phyloP scores from a whole-genome alignment of 2,329 filamentous ascomycete genomes.

The Cladosporium sp. region DNA sequence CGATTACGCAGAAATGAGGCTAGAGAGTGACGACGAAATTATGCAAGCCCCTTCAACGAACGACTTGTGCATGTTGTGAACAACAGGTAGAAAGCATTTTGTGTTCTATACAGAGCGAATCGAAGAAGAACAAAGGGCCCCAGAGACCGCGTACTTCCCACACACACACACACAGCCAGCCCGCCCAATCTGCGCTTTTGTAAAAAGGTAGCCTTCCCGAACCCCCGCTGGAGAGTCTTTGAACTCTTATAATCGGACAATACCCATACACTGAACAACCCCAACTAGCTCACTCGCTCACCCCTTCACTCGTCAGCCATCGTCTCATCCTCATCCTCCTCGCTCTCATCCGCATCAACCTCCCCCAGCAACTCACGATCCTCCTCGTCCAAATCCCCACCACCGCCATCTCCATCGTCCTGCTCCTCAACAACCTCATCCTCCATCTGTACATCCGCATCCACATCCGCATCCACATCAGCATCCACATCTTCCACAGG shows the following conservation, averaged over 20 bases:
- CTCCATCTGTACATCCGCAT: constrained; percentile 15
- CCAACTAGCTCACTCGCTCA: background rate
- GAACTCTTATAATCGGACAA: background rate
- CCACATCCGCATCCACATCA: background rate
- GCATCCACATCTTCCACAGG: constrained; percentile 19
- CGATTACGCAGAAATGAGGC: too few species aligned
- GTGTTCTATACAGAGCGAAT: too few species aligned
- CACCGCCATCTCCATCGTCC: constrained; percentile 30
- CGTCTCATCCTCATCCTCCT: constrained; percentile 34
- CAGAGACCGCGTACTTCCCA: too few species aligned
- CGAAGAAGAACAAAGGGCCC: too few species aligned
- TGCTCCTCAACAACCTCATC: constrained; percentile 20
- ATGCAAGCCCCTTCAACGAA: too few species aligned
- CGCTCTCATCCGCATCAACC: constrained; percentile 38
- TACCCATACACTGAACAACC: background rate
- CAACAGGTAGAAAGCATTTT: too few species aligned
- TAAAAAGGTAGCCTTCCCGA: too few species aligned
- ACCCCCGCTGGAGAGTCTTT: too few species aligned
- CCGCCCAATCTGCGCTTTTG: too few species aligned
- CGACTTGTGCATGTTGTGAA: too few species aligned
- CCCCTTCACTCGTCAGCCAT: constrained; percentile 10
- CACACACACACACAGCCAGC: too few species aligned
- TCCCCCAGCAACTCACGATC: constrained; percentile 41
- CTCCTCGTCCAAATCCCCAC: constrained; percentile 36
- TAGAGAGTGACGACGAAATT: too few species aligned